These are phyloP conservation scores for Vaccinium myrtillus DNA, from an alignment of 148 eudicot genomes.

Conservation along the genomic window DNA sequence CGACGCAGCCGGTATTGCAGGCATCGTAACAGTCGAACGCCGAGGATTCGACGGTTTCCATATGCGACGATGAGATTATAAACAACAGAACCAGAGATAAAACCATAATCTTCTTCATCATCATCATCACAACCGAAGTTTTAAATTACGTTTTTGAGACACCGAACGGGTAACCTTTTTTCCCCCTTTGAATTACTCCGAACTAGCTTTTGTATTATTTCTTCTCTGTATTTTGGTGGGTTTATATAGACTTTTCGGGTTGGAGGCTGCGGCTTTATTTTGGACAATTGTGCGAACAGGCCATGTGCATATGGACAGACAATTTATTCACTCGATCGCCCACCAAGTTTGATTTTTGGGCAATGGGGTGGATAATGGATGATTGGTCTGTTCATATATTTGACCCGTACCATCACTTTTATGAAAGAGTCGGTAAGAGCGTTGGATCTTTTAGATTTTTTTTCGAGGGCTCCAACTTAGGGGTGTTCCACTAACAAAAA, in stretches of 20 bases:
- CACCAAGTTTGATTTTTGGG: neutral
- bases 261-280: neutral
- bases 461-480: too few relatives aligned
- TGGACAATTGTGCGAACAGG: neutral
- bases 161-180: too few relatives aligned
- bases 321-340: neutral
- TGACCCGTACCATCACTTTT: neutral
- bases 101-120: constrained; percentile 15
- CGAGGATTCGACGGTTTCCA: constrained; percentile 4
- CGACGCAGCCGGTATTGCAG: constrained; percentile 17
- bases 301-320: neutral
- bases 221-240: neutral
- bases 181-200: neutral
- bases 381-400: neutral
- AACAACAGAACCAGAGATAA: constrained; percentile 15
- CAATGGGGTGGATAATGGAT: too few relatives aligned
- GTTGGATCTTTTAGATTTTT: too few relatives aligned
- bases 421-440: too few relatives aligned
- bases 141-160: too few relatives aligned
- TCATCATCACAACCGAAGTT: neutral
- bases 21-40: constrained; percentile 1
- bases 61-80: neutral
- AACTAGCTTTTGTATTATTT: neutral
- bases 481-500: too few relatives aligned
- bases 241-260: neutral